Evolutionary conservation across 345 rosid species (phyloP), one percentile per base, ranked within the genome.

Genomic region (Cardiospermum halicacabum): DNA sequence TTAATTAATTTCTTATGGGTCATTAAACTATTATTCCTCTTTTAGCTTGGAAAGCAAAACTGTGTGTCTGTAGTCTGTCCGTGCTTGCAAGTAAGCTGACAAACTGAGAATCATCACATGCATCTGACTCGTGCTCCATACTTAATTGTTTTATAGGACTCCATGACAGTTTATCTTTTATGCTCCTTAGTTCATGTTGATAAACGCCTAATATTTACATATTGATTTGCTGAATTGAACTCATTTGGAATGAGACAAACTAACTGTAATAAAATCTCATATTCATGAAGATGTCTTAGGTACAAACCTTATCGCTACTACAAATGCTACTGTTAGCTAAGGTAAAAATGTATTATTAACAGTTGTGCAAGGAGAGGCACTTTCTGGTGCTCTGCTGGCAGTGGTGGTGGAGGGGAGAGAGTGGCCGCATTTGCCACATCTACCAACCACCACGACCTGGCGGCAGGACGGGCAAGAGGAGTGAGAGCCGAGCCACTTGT

Each of bases 391-490:
- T 2, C 56, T 36, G 0, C 40, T 32, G 12, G 39, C 10, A 11
- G 26, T 59, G 24, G 30, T 12, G 24, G 66, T n/a, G 16, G 39
- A 26, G 10, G 58, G 7, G 43, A 11, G 15, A 37, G 15, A 45
- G 22, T 60, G 74, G 31, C 81, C 80, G 45, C 81, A 78, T 62
- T 72, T 72, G 27, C 70, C 76, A 62, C 80, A 77, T 57, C 69
- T 42, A 0, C 76, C 56, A 5, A 74, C 80, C 26, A 66, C 82
- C 43, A 81, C 74, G 27, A 81, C 69, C 72, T 79, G 89, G 5
- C 89, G 91, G 76, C 94, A 88, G 3, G 88, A 87, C 11, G 93
- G 93, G 40, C 93, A 84, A 0, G 88, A 81, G 0, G 90, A 82
- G 66, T 81, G 80, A 3, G 86, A 74, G 4, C 76, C 72, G 0